phyloP scores from a whole-genome alignment of 2,329 filamentous ascomycete genomes.

The Fusarium sp. region DNA sequence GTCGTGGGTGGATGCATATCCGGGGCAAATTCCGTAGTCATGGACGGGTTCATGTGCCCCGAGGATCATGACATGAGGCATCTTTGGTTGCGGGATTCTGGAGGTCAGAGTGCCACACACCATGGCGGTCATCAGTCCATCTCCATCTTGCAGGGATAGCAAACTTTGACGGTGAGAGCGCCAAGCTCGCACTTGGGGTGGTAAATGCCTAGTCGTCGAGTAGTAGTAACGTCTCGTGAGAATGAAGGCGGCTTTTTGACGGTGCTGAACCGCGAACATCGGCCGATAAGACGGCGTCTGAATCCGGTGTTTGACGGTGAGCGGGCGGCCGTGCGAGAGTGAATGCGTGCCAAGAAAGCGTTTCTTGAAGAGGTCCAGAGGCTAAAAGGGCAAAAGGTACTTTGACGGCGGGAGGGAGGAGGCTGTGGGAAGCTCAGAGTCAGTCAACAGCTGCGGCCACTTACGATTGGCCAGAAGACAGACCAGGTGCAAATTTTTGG shows the following conservation, averaged over 20 bases:
- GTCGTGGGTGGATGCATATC: slow-evolving; percentile 36
- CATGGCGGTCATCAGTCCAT: slow-evolving; percentile 25
- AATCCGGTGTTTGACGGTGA: slow-evolving; percentile 36
- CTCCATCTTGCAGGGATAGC: slow-evolving; percentile 27
- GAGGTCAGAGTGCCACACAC: slow-evolving; percentile 35
- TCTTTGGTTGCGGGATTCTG: slow-evolving; percentile 29
- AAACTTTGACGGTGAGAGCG: slow-evolving; percentile 34
- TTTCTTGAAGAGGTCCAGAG: slow-evolving; percentile 26
- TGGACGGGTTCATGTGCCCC: slow-evolving; percentile 34
- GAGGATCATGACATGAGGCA: slow-evolving; percentile 29
- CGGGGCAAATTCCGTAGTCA: slow-evolving; percentile 36
- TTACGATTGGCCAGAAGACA: slow-evolving; percentile 33
- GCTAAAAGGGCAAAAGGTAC: slow-evolving; percentile 26
- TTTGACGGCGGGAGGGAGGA: slow-evolving; percentile 8
- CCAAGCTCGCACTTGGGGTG: slow-evolving; percentile 29
- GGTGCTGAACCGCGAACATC: slow-evolving; percentile 22
- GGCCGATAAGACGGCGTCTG: slow-evolving; percentile 38
- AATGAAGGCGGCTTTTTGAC: slow-evolving; percentile 18
- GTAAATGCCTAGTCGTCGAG: slow-evolving; percentile 19
- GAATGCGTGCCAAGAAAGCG: slow-evolving; percentile 29
- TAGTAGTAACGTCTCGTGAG: slow-evolving; percentile 19
- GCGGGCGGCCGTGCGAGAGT: slow-evolving; percentile 30
- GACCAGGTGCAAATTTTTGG: slow-evolving; percentile 38
- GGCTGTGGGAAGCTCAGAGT: slow-evolving; percentile 25
- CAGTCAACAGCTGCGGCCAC: slow-evolving; percentile 22